These are phyloP conservation scores for Termitomyces sp. DNA, from an alignment of 768 basidiomycete genomes.

Conservation along the genomic window DNA sequence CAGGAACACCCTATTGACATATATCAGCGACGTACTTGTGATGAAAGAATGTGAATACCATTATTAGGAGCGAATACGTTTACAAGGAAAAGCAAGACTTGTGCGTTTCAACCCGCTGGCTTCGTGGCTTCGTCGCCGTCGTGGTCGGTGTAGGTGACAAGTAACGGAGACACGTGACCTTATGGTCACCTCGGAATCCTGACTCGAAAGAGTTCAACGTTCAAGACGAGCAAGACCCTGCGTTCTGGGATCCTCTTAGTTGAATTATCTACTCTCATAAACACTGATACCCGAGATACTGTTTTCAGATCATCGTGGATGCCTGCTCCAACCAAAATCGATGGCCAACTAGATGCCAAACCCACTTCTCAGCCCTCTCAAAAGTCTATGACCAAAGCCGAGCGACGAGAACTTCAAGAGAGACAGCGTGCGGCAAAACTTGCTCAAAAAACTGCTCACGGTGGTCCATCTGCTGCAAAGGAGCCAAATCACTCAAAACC, in stretches of 20 bases:
- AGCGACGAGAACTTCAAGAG: constrained; percentile 77
- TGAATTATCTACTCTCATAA: background rate
- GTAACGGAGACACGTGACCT: constrained; percentile 15
- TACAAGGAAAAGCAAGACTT: background rate
- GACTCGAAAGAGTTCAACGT: constrained; percentile 16
- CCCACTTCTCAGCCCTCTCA: constrained; percentile 39
- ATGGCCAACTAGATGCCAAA: constrained; percentile 7
- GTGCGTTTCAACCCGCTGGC: background rate
- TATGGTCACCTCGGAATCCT: constrained; percentile 12
- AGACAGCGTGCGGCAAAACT: constrained; percentile 76
- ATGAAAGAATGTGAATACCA: background rate
- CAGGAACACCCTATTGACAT: constrained; percentile 82
- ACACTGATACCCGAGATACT: background rate
- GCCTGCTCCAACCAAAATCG: constrained; percentile 31
- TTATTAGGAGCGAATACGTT: constrained; percentile 4
- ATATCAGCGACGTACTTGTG: constrained; percentile 1
- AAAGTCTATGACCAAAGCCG: constrained; percentile 78
- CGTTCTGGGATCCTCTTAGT: background rate
- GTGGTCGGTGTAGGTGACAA: constrained; percentile 10
- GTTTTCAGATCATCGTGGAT: constrained; percentile 16
- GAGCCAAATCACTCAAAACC: constrained; percentile 19
- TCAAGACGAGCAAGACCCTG: background rate
- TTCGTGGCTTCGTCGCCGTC: constrained; percentile 1
- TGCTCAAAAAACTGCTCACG: constrained; percentile 35
- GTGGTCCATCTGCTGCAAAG: constrained; percentile 20